phyloP scores from a whole-genome alignment of 257 asterid genomes.

The Mitragyna speciosa region DNA sequence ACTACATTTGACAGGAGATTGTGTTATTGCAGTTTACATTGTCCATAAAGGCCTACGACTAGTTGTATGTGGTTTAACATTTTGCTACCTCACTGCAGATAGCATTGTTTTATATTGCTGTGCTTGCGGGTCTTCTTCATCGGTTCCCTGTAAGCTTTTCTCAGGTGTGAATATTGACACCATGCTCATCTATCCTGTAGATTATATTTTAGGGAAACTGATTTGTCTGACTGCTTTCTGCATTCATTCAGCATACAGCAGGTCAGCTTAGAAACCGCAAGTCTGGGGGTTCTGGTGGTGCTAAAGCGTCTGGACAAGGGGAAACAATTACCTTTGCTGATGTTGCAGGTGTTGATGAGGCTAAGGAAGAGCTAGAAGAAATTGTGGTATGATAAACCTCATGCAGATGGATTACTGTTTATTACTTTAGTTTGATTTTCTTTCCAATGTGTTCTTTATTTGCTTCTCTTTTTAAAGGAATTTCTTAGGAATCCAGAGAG shows the following conservation, averaged over 20 bases:
- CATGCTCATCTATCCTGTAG: conserved; percentile 10
- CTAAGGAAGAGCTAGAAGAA: conserved; percentile 98
- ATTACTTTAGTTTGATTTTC: conserved; percentile 14
- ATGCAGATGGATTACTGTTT: conserved; percentile 3
- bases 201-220: not conserved
- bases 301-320: conserved; percentile 84
- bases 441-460: conserved; percentile 10
- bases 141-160: conserved; percentile 89
- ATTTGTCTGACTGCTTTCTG: conserved; percentile 13
- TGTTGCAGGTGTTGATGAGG: conserved; percentile 99
- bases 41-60: too few relatives aligned
- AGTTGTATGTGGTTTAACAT: conserved; percentile 16
- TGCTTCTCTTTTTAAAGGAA: conserved; percentile 56
- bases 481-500: conserved; percentile 93
- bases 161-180: conserved; percentile 54
- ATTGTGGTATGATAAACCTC: conserved; percentile 67
- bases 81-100: conserved; percentile 51
- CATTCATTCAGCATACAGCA: conserved; percentile 60
- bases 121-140: conserved; percentile 92
- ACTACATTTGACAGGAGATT: not conserved
- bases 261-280: conserved; percentile 91
- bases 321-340: conserved; percentile 83
- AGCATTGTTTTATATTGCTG: conserved; percentile 84
- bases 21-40: not conserved
- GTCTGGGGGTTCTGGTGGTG: conserved; percentile 67